phyloP scores from a whole-genome alignment of 1,139 yeast species.

The Blastobotrys indianensis region DNA sequence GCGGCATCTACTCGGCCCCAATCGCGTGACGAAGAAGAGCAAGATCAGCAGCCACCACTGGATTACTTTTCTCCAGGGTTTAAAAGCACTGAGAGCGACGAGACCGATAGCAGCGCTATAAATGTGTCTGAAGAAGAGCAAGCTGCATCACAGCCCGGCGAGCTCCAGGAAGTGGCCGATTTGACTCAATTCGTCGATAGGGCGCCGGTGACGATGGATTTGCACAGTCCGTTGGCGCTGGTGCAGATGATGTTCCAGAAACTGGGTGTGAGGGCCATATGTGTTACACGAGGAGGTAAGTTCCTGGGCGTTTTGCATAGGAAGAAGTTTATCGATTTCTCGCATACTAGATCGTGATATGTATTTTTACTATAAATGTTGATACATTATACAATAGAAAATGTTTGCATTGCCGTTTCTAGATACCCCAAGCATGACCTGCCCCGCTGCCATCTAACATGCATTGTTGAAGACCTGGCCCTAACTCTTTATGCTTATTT shows the following conservation, averaged over 20 bases:
- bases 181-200: constrained; percentile 43
- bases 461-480: no score
- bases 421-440: no score
- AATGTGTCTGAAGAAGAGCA: no score
- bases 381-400: no score
- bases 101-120: background rate
- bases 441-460: no score
- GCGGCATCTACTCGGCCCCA: constrained; percentile 5
- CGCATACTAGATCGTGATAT: constrained; percentile 18
- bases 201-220: constrained; percentile 47
- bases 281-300: constrained; percentile 45
- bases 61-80: background rate
- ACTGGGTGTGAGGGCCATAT: constrained; percentile 49
- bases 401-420: no score
- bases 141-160: no score
- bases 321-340: constrained; percentile 48
- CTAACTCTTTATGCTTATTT: no score
- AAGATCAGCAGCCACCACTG: background rate
- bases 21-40: background rate
- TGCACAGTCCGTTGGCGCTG: constrained; percentile 47
- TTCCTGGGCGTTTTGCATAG: constrained; percentile 53
- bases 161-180: constrained; percentile 27
- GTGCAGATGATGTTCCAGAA: constrained; percentile 52
- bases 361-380: no score
- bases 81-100: background rate